These are phyloP conservation scores for Colletotrichum trifolii DNA, from an alignment of 2,329 filamentous ascomycete species.

Conservation along the genomic window DNA sequence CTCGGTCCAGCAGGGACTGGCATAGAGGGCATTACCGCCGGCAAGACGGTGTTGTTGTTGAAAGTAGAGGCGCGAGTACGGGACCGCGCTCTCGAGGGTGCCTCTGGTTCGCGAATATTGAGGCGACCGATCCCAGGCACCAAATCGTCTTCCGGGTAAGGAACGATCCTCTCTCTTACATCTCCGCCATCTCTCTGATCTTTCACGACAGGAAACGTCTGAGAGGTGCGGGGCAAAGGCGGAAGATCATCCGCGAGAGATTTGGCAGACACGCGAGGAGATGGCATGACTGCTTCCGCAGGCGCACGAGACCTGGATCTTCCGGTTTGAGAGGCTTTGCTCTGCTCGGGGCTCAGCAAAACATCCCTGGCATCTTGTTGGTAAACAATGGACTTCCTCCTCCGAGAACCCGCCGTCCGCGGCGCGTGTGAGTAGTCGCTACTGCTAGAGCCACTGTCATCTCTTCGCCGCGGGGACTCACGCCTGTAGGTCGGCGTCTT, in stretches of 20 bases:
- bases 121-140: constrained; percentile 41
- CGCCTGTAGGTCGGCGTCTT: constrained; percentile 43
- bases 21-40: constrained; percentile 39
- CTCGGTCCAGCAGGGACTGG: constrained; percentile 37
- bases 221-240: constrained; percentile 41
- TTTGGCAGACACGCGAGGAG: constrained; percentile 40
- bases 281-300: constrained; percentile 44
- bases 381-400: constrained; percentile 48
- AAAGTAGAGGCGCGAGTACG: constrained; percentile 45
- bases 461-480: constrained; percentile 42
- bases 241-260: constrained; percentile 32
- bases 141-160: constrained; percentile 44
- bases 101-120: constrained; percentile 27
- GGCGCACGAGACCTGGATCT: constrained; percentile 49
- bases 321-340: constrained; percentile 29
- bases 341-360: constrained; percentile 40
- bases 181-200: constrained; percentile 29
- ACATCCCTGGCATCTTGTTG: constrained; percentile 46
- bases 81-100: constrained; percentile 27
- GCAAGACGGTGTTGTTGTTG: constrained; percentile 34
- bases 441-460: constrained; percentile 52
- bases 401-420: constrained; percentile 43
- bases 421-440: constrained; percentile 50
- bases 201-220: constrained; percentile 44
- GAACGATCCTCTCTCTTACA: constrained; percentile 38